A percentile compares a stretch with the other conserved stretches of the same genome.
Conservation (phyloP, 2,329 filamentous ascomycete species). For the Hypoxylon rubiginosum region DNA sequence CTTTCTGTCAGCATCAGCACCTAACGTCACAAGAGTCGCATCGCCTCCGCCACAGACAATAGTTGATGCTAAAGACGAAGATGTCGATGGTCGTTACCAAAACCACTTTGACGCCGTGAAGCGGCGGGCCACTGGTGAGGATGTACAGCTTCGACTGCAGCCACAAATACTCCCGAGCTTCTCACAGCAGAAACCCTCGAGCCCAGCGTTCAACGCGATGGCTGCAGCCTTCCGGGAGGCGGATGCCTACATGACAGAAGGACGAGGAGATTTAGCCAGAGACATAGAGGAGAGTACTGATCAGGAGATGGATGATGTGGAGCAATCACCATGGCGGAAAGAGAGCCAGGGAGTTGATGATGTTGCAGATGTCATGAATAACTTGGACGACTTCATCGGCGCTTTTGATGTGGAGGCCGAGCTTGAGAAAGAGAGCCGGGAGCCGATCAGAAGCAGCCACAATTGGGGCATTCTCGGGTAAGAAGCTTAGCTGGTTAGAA, state of each 20-base stretch:
- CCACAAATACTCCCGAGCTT: constrained; percentile 57
- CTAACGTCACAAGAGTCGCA: constrained; percentile 43
- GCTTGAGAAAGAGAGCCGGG: constrained; percentile 50
- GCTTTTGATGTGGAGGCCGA: constrained; percentile 57
- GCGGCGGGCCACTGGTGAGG: constrained; percentile 50
- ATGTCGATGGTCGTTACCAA: constrained; percentile 56
- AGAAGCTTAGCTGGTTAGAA: constrained; percentile 3
- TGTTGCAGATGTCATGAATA: constrained; percentile 61
- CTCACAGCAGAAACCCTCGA: constrained; percentile 58
- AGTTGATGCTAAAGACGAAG: constrained; percentile 51
- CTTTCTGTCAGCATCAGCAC: constrained; percentile 25
- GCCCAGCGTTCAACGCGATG: constrained; percentile 61
- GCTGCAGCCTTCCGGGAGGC: constrained; percentile 64
- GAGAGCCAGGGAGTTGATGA: constrained; percentile 55
- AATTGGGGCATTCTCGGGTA: constrained; percentile 11
- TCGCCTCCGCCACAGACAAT: constrained; percentile 61
- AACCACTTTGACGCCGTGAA: constrained; percentile 64
- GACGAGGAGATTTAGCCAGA: constrained; percentile 32
- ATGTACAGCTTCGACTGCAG: constrained; percentile 36
- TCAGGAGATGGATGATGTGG: constrained; percentile 23
- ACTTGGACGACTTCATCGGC: constrained; percentile 61
- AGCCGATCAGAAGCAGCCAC: constrained; percentile 15
- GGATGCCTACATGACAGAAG: constrained; percentile 49
- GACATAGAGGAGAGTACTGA: constrained; percentile 19
- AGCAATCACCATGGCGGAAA: constrained; percentile 50